Conservation (phyloP, 257 asterid species). For the Apocynum venetum region DNA sequence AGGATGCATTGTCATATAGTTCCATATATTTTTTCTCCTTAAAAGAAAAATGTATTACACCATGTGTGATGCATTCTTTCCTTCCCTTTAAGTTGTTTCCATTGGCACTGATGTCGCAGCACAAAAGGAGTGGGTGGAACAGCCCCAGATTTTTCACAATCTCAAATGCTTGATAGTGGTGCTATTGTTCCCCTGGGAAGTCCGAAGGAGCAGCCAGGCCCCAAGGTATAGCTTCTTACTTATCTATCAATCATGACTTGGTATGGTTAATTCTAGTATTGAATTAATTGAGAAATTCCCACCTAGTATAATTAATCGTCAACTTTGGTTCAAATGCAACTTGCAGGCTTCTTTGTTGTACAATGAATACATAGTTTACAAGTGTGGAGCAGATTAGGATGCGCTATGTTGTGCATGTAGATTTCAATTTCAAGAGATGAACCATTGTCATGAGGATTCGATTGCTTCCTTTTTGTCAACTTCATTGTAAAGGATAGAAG, state of each 20-base stretch:
- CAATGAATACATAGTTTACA: slow-evolving; percentile 91
- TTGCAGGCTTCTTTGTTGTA: slow-evolving; percentile 65
- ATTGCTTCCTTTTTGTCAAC: background rate
- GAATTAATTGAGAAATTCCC: background rate
- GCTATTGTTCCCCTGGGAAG: slow-evolving; percentile 69
- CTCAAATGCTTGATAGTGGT: slow-evolving; percentile 62
- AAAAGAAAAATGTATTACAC: background rate
- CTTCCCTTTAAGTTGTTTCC: background rate
- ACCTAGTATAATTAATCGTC: background rate
- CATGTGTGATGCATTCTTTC: background rate
- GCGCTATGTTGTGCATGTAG: slow-evolving; percentile 81
- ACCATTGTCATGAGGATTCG: background rate
- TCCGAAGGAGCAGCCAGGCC: slow-evolving; percentile 52
- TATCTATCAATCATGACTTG: background rate
- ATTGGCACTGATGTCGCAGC: slow-evolving; percentile 31
- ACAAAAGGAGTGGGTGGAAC: slow-evolving; percentile 86
- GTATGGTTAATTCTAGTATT: background rate
- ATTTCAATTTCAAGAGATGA: slow-evolving; percentile 53
- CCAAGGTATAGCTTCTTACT: slow-evolving; percentile 32
- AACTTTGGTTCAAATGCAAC: background rate
- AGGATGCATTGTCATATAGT: background rate
- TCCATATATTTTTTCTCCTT: background rate
- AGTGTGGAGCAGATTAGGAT: slow-evolving; percentile 81
- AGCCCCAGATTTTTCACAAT: slow-evolving; percentile 62
- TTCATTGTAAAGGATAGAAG: background rate